A percentile compares a stretch with the other conserved stretches of the same genome.
Evolutionary conservation across 2,329 filamentous ascomycete species (phyloP).

Genomic region (Penicillium paneum): DNA sequence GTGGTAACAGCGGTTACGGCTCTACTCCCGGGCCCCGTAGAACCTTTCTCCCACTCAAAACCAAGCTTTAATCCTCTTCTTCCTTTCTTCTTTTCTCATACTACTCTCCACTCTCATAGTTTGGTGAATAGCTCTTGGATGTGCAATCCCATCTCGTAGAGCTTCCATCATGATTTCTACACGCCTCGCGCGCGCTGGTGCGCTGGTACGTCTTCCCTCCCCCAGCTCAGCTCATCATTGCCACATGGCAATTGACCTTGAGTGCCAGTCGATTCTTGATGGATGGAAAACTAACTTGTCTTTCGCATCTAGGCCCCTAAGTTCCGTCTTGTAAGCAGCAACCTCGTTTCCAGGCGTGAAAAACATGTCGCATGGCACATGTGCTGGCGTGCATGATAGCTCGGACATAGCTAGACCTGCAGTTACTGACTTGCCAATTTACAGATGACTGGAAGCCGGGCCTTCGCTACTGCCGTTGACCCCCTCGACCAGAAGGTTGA

Average conservation of each 20-base stretch:
- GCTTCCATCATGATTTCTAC: conserved; percentile 48
- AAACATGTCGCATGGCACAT: background rate
- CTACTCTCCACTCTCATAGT: conserved; percentile 34
- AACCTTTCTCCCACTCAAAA: conserved; percentile 38
- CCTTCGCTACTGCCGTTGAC: conserved; percentile 80
- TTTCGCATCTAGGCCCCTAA: conserved; percentile 39
- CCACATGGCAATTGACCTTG: background rate
- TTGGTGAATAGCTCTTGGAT: conserved; percentile 39
- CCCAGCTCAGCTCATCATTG: conserved; percentile 1
- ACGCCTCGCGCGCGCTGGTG: conserved; percentile 47
- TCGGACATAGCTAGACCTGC: conserved; percentile 3
- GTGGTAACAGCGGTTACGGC: conserved; percentile 40
- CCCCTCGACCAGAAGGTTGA: conserved; percentile 92
- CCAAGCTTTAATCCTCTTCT: conserved; percentile 40
- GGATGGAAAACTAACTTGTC: conserved; percentile 23
- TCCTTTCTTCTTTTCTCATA: conserved; percentile 38
- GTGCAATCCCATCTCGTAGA: conserved; percentile 40
- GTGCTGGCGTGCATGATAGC: background rate
- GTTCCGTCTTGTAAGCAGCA: conserved; percentile 45
- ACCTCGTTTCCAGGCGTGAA: conserved; percentile 1
- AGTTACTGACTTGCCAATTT: conserved; percentile 35
- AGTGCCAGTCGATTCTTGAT: background rate
- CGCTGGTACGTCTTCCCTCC: conserved; percentile 41
- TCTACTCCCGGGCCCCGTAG: conserved; percentile 35
- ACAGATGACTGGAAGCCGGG: conserved; percentile 62